Evolutionary conservation across 2,329 filamentous ascomycete genomes (phyloP).

Genomic region (Lizonia empirigonia): DNA sequence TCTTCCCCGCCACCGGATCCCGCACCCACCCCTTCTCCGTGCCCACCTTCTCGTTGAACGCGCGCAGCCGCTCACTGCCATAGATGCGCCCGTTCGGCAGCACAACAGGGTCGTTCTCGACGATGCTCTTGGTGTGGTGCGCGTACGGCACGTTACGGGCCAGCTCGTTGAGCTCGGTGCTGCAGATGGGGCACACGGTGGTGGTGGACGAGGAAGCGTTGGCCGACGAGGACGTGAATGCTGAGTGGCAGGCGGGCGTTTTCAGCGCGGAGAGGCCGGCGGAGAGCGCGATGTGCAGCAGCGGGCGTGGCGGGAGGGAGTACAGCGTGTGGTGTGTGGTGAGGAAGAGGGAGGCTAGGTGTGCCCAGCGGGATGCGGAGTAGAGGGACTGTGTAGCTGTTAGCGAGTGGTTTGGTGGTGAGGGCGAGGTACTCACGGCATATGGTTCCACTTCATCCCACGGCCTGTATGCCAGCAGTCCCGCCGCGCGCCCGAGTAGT

Average conservation of each 20-base stretch:
- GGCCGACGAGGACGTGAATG: constrained; percentile 61
- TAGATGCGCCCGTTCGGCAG: constrained; percentile 89
- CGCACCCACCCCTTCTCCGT: constrained; percentile 70
- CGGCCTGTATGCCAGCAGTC: constrained; percentile 76
- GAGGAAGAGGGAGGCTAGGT: constrained; percentile 80
- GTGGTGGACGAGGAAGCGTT: constrained; percentile 65
- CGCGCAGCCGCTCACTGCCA: constrained; percentile 72
- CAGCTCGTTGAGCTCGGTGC: constrained; percentile 89
- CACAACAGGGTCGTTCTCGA: constrained; percentile 84
- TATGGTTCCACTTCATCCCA: constrained; percentile 65
- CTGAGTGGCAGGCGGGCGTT: constrained; percentile 87
- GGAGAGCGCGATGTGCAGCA: constrained; percentile 88
- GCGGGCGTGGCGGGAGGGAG: constrained; percentile 77
- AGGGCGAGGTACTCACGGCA: constrained; percentile 53
- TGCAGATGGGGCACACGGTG: constrained; percentile 92
- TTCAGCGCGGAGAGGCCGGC: constrained; percentile 94
- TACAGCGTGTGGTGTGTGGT: constrained; percentile 86
- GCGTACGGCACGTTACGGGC: constrained; percentile 90
- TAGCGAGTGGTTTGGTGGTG: constrained; percentile 12
- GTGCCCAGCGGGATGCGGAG: constrained; percentile 71
- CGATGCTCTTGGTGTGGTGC: constrained; percentile 90
- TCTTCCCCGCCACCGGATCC: constrained; percentile 72
- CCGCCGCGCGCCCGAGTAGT: constrained; percentile 73
- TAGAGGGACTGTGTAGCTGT: constrained; percentile 68
- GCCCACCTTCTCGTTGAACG: constrained; percentile 80